These are phyloP conservation scores for Puccinellia tenuiflora DNA, from an alignment of 176 grass and related monocot genomes.

Conservation along the genomic window DNA sequence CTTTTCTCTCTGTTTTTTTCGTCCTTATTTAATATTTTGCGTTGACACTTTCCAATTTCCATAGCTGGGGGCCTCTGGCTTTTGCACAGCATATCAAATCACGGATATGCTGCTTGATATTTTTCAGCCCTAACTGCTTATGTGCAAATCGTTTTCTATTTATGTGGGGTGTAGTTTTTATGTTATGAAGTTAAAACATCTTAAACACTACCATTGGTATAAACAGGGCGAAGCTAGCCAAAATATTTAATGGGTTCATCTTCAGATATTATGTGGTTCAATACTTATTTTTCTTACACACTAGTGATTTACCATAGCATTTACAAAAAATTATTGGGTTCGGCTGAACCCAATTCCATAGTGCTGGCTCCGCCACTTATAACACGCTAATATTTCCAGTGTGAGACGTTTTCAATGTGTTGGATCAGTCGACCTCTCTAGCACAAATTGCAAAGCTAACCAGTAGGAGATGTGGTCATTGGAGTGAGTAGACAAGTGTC, in stretches of 20 bases:
- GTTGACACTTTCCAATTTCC: constrained; percentile 40
- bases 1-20: neutral
- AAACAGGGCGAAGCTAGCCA: too few relatives aligned
- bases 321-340: too few relatives aligned
- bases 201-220: neutral
- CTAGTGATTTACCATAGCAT: too few relatives aligned
- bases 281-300: too few relatives aligned
- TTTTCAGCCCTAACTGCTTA: constrained; percentile 17
- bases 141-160: constrained; percentile 27
- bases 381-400: neutral
- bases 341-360: too few relatives aligned
- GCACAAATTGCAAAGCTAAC: neutral
- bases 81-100: constrained; percentile 21
- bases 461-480: neutral
- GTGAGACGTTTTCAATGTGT: too few relatives aligned
- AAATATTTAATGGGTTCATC: too few relatives aligned
- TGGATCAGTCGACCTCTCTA: neutral
- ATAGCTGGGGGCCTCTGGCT: constrained; percentile 1
- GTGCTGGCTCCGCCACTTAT: too few relatives aligned
- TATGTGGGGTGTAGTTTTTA: neutral
- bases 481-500: neutral
- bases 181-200: neutral
- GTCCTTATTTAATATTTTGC: neutral
- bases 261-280: too few relatives aligned
- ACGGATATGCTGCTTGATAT: constrained; percentile 25